A percentile compares a stretch with the other conserved stretches of the same genome.
phyloP scores from a whole-genome alignment of 1,139 yeast species.

The Sugiyamaella pinicola region DNA sequence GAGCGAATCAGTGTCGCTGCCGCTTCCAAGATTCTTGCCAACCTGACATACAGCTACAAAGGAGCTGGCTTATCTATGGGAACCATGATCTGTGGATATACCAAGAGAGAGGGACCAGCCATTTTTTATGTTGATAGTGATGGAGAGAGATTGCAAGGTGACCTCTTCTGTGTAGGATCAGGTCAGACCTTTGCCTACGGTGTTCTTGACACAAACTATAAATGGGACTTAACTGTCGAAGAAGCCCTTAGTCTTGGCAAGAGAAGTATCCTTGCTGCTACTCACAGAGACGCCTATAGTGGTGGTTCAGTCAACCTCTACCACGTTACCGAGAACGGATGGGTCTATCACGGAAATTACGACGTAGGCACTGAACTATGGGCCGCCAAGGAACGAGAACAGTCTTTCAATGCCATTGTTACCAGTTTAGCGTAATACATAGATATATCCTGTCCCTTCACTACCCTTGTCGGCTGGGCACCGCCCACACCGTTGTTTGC shows the following conservation, averaged over 20 bases:
- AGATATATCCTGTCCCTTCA: too few species aligned
- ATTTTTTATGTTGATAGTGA: slow-evolving; percentile 96
- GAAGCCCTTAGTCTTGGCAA: slow-evolving; percentile 94
- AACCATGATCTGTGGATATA: slow-evolving; percentile 97
- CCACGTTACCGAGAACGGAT: slow-evolving; percentile 91
- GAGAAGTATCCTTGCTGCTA: slow-evolving; percentile 94
- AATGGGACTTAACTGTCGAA: slow-evolving; percentile 86
- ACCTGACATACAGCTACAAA: slow-evolving; percentile 88
- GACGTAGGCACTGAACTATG: slow-evolving; percentile 91
- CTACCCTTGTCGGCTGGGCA: slow-evolving; percentile 11
- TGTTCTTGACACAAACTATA: slow-evolving; percentile 88
- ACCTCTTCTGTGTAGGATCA: slow-evolving; percentile 95
- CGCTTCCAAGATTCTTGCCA: slow-evolving; percentile 89
- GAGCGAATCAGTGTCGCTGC: slow-evolving; percentile 96
- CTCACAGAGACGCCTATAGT: slow-evolving; percentile 97
- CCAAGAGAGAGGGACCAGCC: slow-evolving; percentile 93
- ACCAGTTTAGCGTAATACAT: slow-evolving; percentile 25
- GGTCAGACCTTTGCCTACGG: slow-evolving; percentile 99
- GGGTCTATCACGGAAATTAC: slow-evolving; percentile 94
- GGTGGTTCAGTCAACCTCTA: slow-evolving; percentile 95
- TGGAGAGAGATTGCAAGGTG: slow-evolving; percentile 94
- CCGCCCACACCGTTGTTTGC: neutral
- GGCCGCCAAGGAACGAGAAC: slow-evolving; percentile 85
- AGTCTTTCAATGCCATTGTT: slow-evolving; percentile 86
- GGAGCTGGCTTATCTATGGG: slow-evolving; percentile 99